These are phyloP conservation scores for Pythium scleroteichum DNA, from an alignment of 352 stramenopile species.

Conservation along the genomic window DNA sequence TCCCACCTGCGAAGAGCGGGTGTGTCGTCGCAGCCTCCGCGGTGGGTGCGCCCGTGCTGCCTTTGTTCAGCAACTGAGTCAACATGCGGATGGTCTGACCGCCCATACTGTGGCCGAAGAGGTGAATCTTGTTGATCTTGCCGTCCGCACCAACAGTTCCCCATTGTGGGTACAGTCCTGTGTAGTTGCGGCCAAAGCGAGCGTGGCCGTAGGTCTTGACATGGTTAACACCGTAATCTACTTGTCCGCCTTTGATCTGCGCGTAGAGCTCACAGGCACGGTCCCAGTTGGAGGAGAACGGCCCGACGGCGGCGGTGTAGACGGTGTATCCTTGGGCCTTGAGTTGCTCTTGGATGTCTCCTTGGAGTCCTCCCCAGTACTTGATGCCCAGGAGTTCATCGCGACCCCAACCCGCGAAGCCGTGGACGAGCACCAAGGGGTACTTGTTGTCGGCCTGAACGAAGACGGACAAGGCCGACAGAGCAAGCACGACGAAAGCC, in stretches of 20 bases:
- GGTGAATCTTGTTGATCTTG: slow-evolving; percentile 62
- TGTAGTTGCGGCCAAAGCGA: slow-evolving; percentile 45
- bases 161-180: slow-evolving; percentile 61
- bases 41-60: slow-evolving; percentile 40
- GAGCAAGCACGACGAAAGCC: slow-evolving; percentile 9
- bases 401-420: slow-evolving; percentile 28
- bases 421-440: slow-evolving; percentile 35
- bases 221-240: slow-evolving; percentile 39
- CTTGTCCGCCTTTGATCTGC: slow-evolving; percentile 36
- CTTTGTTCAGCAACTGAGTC: slow-evolving; percentile 53
- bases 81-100: slow-evolving; percentile 80
- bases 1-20: slow-evolving; percentile 52
- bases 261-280: slow-evolving; percentile 45
- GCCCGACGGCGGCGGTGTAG: slow-evolving; percentile 28
- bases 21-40: slow-evolving; percentile 31
- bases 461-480: not conserved
- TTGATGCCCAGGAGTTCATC: slow-evolving; percentile 23
- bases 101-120: slow-evolving; percentile 81
- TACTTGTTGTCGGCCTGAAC: slow-evolving; percentile 25
- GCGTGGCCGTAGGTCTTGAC: slow-evolving; percentile 21
- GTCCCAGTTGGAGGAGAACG: slow-evolving; percentile 42
- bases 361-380: slow-evolving; percentile 33
- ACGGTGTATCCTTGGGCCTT: slow-evolving; percentile 35
- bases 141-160: slow-evolving; percentile 41
- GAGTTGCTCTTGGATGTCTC: slow-evolving; percentile 31